Percentiles rank a stretch among this genome's conserved stretches.
Conservation (phyloP, 2,329 filamentous ascomycete genomes). For the Aspergillus unguis region DNA sequence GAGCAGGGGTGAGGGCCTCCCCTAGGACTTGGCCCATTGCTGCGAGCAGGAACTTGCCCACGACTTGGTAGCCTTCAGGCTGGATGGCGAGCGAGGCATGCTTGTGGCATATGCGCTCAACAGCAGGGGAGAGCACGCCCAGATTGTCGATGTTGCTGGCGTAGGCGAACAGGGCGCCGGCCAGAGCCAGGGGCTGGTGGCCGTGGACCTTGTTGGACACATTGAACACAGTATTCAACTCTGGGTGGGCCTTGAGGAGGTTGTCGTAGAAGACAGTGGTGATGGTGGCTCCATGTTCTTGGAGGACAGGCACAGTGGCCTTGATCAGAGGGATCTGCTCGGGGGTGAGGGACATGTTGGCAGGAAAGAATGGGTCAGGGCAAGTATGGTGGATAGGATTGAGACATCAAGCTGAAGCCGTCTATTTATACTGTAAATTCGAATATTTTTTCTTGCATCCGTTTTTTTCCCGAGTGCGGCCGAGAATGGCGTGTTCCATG, state of each 20-base stretch:
- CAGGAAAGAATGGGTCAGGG: neutral
- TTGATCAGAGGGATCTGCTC: constrained; percentile 64
- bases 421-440: neutral
- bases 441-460: neutral
- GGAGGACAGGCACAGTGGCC: constrained; percentile 66
- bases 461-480: neutral
- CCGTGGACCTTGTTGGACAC: constrained; percentile 65
- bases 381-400: too few species aligned
- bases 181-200: constrained; percentile 67
- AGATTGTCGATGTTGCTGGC: constrained; percentile 70
- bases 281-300: constrained; percentile 65
- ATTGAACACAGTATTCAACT: constrained; percentile 70
- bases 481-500: constrained; percentile 3
- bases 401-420: too few species aligned
- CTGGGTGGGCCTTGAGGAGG: constrained; percentile 63
- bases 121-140: constrained; percentile 52
- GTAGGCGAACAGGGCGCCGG: constrained; percentile 66
- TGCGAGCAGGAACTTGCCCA: constrained; percentile 65
- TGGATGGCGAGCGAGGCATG: constrained; percentile 67
- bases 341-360: constrained; percentile 50
- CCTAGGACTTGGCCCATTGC: constrained; percentile 67
- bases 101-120: constrained; percentile 72
- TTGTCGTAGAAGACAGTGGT: constrained; percentile 69
- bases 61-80: constrained; percentile 67
- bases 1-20: constrained; percentile 61